phyloP scores from a whole-genome alignment of 2,329 filamentous ascomycete species.

The Claviceps sp. region DNA sequence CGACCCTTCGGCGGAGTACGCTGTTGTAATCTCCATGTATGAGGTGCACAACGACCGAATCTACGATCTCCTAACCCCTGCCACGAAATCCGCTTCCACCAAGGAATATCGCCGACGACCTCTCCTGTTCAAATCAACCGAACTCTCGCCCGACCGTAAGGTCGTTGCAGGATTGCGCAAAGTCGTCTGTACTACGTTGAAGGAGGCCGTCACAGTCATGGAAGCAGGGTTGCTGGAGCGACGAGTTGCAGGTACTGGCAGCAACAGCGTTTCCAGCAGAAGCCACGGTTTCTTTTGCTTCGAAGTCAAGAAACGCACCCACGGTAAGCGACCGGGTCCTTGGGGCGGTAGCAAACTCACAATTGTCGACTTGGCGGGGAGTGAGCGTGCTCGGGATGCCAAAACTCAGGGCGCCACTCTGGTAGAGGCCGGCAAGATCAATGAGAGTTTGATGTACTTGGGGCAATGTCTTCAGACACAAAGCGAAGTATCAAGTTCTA shows the following conservation, averaged over 20 bases:
- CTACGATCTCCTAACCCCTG: constrained; percentile 72
- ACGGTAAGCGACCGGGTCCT: constrained; percentile 30
- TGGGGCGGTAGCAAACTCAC: constrained; percentile 75
- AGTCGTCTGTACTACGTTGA: constrained; percentile 67
- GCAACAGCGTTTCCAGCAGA: constrained; percentile 82
- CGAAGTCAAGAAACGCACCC: constrained; percentile 72
- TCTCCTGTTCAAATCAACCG: constrained; percentile 83
- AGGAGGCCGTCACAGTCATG: constrained; percentile 77
- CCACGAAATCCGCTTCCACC: constrained; percentile 42
- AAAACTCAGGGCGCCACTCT: constrained; percentile 89
- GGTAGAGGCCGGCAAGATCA: constrained; percentile 94
- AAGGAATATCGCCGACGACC: constrained; percentile 66
- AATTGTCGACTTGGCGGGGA: constrained; percentile 84
- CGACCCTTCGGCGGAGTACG: constrained; percentile 59
- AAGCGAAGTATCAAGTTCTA: constrained; percentile 59
- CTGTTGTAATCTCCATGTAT: constrained; percentile 90
- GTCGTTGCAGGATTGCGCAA: constrained; percentile 87
- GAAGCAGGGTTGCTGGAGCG: constrained; percentile 82
- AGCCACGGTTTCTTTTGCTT: constrained; percentile 95
- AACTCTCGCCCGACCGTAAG: constrained; percentile 79
- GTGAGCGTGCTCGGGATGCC: constrained; percentile 81
- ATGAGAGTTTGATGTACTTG: constrained; percentile 95
- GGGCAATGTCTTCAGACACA: constrained; percentile 96
- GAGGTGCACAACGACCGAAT: constrained; percentile 98
- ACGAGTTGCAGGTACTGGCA: constrained; percentile 77